A percentile compares a stretch with the other conserved stretches of the same genome.
phyloP scores from a whole-genome alignment of 495 filamentous ascomycete genomes.

The Penicillium dipodomyicola region DNA sequence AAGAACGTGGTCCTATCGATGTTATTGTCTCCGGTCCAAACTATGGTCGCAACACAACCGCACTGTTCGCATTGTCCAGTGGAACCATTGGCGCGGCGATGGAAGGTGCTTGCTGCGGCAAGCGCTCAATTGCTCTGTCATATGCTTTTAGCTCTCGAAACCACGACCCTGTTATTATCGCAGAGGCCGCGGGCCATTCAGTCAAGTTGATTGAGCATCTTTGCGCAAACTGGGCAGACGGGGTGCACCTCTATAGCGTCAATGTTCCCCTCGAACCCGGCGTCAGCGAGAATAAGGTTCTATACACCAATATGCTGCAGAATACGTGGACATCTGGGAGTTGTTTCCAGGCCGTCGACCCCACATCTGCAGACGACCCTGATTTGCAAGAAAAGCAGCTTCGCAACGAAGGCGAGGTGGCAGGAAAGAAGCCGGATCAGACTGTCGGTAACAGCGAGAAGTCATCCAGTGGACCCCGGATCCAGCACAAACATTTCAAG shows the following conservation, averaged over 20 bases:
- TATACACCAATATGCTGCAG: slow-evolving; percentile 81
- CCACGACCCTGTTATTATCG: slow-evolving; percentile 76
- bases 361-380: slow-evolving; percentile 40
- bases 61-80: slow-evolving; percentile 82
- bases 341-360: slow-evolving; percentile 69
- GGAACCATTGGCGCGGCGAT: slow-evolving; percentile 90
- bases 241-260: slow-evolving; percentile 78
- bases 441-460: slow-evolving; percentile 12
- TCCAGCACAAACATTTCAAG: slow-evolving; percentile 82
- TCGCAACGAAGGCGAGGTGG: slow-evolving; percentile 56
- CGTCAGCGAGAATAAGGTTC: slow-evolving; percentile 62
- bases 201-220: slow-evolving; percentile 77
- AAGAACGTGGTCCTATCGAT: slow-evolving; percentile 73
- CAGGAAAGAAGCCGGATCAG: slow-evolving; percentile 25
- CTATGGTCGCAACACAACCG: slow-evolving; percentile 91
- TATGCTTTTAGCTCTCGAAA: slow-evolving; percentile 83
- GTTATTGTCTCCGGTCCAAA: slow-evolving; percentile 90
- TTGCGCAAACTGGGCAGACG: slow-evolving; percentile 66
- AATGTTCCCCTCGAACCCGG: slow-evolving; percentile 80
- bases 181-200: slow-evolving; percentile 64
- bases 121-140: slow-evolving; percentile 73
- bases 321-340: slow-evolving; percentile 83
- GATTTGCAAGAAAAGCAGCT: slow-evolving; percentile 61
- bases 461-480: slow-evolving; percentile 33
- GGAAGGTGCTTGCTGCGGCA: slow-evolving; percentile 83